Conservation (phyloP, 345 rosid species). For the Anacardium occidentale region DNA sequence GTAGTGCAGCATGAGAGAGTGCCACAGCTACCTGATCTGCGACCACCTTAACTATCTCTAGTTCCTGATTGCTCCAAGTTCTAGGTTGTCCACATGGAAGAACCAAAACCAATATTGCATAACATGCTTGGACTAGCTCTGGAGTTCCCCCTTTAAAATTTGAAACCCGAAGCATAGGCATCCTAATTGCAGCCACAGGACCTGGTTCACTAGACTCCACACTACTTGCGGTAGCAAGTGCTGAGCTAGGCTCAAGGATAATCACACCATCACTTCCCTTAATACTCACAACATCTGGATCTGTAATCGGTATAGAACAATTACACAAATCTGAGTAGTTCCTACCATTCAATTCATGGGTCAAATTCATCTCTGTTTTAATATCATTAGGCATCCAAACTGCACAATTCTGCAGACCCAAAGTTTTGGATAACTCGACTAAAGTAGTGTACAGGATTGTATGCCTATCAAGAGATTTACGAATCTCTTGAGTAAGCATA, state of each 20-base stretch:
- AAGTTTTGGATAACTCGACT: constrained; percentile 87
- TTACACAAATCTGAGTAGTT: constrained; percentile 32
- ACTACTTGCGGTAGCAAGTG: constrained; percentile 63
- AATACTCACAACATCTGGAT: constrained; percentile 67
- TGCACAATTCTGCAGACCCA: constrained; percentile 82
- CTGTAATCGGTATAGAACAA: constrained; percentile 50
- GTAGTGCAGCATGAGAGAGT: constrained; percentile 90
- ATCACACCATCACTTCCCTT: constrained; percentile 59
- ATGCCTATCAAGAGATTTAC: constrained; percentile 86
- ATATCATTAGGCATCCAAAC: constrained; percentile 88
- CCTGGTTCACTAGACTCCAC: constrained; percentile 55
- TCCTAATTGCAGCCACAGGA: constrained; percentile 82
- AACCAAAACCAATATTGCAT: constrained; percentile 79
- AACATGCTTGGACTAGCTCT: constrained; percentile 61
- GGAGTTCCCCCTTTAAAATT: constrained; percentile 93
- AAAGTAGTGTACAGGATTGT: constrained; percentile 79
- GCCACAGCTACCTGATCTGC: constrained; percentile 99
- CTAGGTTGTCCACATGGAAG: constrained; percentile 66
- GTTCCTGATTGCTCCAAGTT: constrained; percentile 75
- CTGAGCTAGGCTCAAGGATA: constrained; percentile 56
- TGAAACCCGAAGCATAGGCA: constrained; percentile 91
- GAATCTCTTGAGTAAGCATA: constrained; percentile 95
- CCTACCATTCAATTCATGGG: constrained; percentile 62
- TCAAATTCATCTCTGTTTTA: constrained; percentile 64
- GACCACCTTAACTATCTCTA: constrained; percentile 88